Percentiles rank a stretch among this genome's conserved stretches.
Conservation (phyloP, 257 asterid genomes). For the Nicotiana undulata region DNA sequence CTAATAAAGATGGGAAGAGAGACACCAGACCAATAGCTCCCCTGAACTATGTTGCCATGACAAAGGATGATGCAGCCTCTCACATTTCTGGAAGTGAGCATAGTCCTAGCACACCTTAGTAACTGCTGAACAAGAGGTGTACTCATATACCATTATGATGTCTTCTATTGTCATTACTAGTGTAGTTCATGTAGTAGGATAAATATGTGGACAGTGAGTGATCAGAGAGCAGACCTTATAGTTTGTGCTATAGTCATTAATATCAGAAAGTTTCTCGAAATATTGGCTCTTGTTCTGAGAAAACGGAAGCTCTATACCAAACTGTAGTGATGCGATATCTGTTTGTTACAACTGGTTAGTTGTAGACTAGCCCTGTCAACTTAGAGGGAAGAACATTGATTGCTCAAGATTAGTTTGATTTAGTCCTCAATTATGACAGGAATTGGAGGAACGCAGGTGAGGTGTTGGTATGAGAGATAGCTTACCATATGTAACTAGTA, state of each 20-base stretch:
- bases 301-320: not conserved
- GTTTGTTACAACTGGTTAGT: not conserved
- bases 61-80: slow-evolving; percentile 54
- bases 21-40: slow-evolving; percentile 62
- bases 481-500: not conserved
- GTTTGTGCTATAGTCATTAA: not conserved
- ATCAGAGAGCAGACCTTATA: slow-evolving; percentile 2
- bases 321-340: not conserved
- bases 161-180: slow-evolving; percentile 14
- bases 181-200: slow-evolving; percentile 25
- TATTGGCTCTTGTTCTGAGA: not conserved
- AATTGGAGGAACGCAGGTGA: not conserved
- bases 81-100: slow-evolving; percentile 34
- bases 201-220: slow-evolving; percentile 2
- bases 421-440: not conserved
- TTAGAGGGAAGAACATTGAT: not conserved
- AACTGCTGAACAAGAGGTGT: slow-evolving; percentile 1
- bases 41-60: slow-evolving; percentile 62
- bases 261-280: slow-evolving; percentile 1
- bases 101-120: slow-evolving; percentile 31
- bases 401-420: not conserved
- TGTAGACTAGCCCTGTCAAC: not conserved
- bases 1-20: slow-evolving; percentile 66
- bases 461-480: not conserved
- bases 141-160: slow-evolving; percentile 8